Evolutionary conservation across 345 rosid genomes (phyloP).

Genomic region (Acer campestre): DNA sequence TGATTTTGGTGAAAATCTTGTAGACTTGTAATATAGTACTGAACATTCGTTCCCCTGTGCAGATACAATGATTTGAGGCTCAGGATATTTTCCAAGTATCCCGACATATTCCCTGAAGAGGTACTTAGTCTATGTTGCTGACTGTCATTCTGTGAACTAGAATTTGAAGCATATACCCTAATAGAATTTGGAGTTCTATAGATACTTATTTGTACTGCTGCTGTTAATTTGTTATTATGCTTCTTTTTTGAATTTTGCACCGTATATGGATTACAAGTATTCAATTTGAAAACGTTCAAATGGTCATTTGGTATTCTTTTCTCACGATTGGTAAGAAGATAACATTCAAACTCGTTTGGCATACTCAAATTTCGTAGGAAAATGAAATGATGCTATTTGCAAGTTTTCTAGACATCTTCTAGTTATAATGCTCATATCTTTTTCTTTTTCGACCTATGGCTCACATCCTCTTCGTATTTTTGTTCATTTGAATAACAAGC

Average conservation of each 20-base stretch:
- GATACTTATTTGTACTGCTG: background rate
- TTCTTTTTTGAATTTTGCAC: slow-evolving; percentile 22
- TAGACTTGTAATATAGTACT: background rate
- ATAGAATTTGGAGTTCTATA: slow-evolving; percentile 2
- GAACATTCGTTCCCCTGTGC: slow-evolving; percentile 23
- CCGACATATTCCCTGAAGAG: slow-evolving; percentile 86
- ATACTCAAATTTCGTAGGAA: background rate
- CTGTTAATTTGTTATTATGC: background rate
- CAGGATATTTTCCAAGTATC: slow-evolving; percentile 89
- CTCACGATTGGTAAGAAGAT: slow-evolving; percentile 93
- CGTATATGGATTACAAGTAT: slow-evolving; percentile 52
- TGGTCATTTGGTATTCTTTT: slow-evolving; percentile 98
- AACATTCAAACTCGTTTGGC: background rate
- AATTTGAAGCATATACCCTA: slow-evolving; percentile 5
- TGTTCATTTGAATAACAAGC: background rate
- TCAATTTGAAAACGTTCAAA: slow-evolving; percentile 82
- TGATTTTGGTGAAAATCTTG: too few species aligned
- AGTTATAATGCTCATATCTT: background rate
- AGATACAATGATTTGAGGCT: slow-evolving; percentile 78
- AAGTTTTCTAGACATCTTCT: background rate
- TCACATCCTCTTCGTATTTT: background rate
- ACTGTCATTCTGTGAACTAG: slow-evolving; percentile 1
- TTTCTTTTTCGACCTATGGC: background rate
- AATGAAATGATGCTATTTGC: background rate
- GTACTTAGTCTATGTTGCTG: slow-evolving; percentile 32